Conservation (phyloP, 2,329 filamentous ascomycete species). For the Trichoderma sp. region DNA sequence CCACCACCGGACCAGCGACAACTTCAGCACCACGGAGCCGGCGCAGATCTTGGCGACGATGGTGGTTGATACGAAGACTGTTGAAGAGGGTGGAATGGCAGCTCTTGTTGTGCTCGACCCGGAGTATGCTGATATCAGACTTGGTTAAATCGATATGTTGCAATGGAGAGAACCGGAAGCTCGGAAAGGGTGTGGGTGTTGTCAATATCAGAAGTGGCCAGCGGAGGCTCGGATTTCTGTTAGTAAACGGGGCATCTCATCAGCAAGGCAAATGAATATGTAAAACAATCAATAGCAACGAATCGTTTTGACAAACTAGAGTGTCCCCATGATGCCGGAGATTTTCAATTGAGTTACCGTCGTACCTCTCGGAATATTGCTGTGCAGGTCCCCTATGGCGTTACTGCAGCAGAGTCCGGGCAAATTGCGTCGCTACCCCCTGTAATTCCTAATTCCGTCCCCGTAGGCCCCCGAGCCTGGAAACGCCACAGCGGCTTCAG, state of each 20-base stretch:
- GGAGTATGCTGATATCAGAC: constrained; percentile 21
- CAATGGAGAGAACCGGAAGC: background rate
- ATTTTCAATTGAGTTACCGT: background rate
- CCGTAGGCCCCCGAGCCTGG: background rate
- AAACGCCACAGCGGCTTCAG: background rate
- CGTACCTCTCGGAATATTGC: background rate
- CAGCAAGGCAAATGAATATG: background rate
- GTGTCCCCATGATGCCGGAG: background rate
- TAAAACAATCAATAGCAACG: background rate
- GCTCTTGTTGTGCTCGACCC: constrained; percentile 23
- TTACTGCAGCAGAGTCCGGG: background rate
- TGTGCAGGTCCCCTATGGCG: background rate
- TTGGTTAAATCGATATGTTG: background rate
- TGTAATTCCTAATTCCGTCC: background rate
- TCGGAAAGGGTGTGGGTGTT: background rate
- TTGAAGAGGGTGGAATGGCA: constrained; percentile 22
- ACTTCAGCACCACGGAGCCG: constrained; percentile 21
- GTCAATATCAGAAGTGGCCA: background rate
- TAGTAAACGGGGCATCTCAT: background rate
- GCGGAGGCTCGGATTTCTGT: background rate
- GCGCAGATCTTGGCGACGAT: constrained; percentile 22
- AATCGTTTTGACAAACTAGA: background rate
- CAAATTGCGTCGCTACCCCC: background rate
- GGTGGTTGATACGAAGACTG: constrained; percentile 22
- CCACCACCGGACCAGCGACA: constrained; percentile 25